Conservation (phyloP, 768 basidiomycete genomes). For the Leucogyrophana mollusca region DNA sequence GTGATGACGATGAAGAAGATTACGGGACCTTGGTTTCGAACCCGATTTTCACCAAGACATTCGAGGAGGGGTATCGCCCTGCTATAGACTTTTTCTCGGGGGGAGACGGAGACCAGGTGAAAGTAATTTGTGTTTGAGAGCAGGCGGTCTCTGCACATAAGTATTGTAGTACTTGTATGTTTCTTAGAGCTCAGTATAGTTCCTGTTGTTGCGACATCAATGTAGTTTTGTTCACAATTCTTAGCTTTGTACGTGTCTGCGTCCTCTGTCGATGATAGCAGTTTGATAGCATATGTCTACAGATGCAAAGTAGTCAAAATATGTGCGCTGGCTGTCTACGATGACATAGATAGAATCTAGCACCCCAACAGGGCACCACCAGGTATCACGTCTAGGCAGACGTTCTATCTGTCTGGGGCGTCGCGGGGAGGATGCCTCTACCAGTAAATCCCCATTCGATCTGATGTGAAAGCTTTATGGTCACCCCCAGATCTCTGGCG, state of each 20-base stretch:
- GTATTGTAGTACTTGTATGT: neutral
- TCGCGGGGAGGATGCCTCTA: slow-evolving; percentile 16
- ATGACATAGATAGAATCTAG: no score
- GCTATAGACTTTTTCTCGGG: slow-evolving; percentile 22
- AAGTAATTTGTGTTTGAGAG: neutral
- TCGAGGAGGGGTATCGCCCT: slow-evolving; percentile 25
- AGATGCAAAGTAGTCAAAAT: no score
- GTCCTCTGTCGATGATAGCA: no score
- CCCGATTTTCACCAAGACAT: slow-evolving; percentile 14
- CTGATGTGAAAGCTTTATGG: slow-evolving; percentile 47
- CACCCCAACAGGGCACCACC: no score
- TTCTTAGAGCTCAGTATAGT: no score
- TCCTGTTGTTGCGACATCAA: no score
- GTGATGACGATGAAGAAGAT: slow-evolving; percentile 24
- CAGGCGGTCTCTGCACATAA: neutral
- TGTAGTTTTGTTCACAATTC: no score
- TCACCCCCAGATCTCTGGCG: slow-evolving; percentile 54
- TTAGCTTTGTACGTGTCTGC: no score
- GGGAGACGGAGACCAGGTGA: neutral
- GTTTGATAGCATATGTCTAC: no score
- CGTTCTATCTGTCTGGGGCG: no score
- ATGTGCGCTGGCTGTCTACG: no score
- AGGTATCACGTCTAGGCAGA: no score
- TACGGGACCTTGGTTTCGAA: slow-evolving; percentile 21
- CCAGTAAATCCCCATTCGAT: slow-evolving; percentile 55